phyloP scores from a whole-genome alignment of 1,284 basidiomycete species.

The Spongispora temasekensis region DNA sequence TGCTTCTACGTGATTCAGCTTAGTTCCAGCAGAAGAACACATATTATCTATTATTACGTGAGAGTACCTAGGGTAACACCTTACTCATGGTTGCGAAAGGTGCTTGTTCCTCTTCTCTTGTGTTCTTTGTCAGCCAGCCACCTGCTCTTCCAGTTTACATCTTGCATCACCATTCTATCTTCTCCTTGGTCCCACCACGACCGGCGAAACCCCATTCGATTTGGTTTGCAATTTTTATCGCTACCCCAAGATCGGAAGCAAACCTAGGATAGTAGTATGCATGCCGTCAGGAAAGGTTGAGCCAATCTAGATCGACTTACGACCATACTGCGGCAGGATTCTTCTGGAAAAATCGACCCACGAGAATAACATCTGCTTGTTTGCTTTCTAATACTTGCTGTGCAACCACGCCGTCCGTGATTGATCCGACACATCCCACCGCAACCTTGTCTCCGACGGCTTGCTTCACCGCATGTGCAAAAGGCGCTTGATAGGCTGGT shows the following conservation, averaged over 20 bases:
- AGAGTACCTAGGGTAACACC: no score
- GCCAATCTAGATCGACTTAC: constrained; percentile 19
- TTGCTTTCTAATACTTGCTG: constrained; percentile 60
- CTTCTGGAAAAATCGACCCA: constrained; percentile 60
- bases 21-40: no score
- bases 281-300: not conserved
- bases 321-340: constrained; percentile 51
- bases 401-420: constrained; percentile 58
- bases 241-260: constrained; percentile 52
- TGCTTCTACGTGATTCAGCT: no score
- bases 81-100: no score
- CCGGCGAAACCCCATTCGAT: constrained; percentile 53
- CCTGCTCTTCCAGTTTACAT: not conserved
- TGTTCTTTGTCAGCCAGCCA: not conserved
- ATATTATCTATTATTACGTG: no score
- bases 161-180: constrained; percentile 10
- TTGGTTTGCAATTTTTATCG: constrained; percentile 47
- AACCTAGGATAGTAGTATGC: constrained; percentile 36
- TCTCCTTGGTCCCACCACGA: constrained; percentile 16
- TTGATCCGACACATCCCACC: constrained; percentile 63
- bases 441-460: constrained; percentile 53
- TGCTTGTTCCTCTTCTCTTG: no score
- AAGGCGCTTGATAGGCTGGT: constrained; percentile 52
- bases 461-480: constrained; percentile 61
- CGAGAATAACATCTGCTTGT: constrained; percentile 56